Conservation (phyloP, 495 filamentous ascomycete genomes). For the Cryomyces antarcticus region DNA sequence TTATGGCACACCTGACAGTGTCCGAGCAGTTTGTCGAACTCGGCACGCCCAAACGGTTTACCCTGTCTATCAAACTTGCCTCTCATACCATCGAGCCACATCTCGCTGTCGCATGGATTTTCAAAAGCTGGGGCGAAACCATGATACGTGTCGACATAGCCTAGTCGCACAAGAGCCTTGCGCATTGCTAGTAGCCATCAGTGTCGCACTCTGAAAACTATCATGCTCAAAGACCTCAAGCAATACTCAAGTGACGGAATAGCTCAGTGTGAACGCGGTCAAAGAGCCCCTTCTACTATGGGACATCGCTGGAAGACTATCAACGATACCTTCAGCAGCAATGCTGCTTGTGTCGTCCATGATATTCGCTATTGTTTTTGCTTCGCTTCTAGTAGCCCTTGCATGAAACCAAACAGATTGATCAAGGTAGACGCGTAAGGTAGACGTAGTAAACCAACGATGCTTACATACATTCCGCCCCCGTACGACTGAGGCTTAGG, state of each 20-base stretch:
- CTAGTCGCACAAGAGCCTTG: neutral
- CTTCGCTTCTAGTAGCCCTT: too few relatives aligned
- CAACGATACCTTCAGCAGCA: too few relatives aligned
- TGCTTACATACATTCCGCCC: neutral
- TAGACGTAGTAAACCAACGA: neutral
- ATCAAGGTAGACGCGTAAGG: too few relatives aligned
- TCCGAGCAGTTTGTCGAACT: neutral
- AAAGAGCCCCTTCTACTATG: too few relatives aligned
- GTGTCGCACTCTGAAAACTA: too few relatives aligned
- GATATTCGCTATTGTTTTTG: too few relatives aligned
- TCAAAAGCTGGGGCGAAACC: neutral
- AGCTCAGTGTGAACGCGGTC: too few relatives aligned
- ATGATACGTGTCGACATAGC: neutral
- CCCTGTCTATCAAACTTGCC: neutral
- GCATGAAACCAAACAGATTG: neutral
- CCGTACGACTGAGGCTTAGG: neutral
- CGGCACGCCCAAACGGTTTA: neutral
- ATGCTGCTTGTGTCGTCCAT: too few relatives aligned
- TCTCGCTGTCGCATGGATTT: neutral
- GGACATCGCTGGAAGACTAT: too few relatives aligned
- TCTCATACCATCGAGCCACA: neutral
- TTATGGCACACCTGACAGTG: neutral
- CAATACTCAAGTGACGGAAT: too few relatives aligned
- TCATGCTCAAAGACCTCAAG: too few relatives aligned
- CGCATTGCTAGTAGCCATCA: neutral